phyloP scores from a whole-genome alignment of 2,329 filamentous ascomycete genomes.

The Aspergillus nomiae region DNA sequence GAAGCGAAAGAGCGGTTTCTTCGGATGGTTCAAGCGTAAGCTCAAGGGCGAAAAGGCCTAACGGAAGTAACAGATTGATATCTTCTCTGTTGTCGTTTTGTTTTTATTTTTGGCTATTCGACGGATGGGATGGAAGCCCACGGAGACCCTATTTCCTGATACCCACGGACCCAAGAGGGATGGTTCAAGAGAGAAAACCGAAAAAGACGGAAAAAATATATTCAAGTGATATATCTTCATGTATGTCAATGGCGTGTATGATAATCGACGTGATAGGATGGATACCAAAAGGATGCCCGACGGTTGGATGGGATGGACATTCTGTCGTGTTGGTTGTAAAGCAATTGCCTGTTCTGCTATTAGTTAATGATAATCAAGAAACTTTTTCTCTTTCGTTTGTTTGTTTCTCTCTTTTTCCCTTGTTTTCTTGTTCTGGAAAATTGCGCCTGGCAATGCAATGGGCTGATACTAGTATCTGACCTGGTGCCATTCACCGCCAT shows the following conservation, averaged over 20 bases:
- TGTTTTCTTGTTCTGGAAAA: background rate
- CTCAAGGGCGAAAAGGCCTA: constrained; percentile 1
- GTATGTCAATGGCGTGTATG: constrained; percentile 10
- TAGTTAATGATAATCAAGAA: constrained; percentile 4
- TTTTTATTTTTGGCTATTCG: constrained; percentile 3
- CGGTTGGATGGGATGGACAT: constrained; percentile 3
- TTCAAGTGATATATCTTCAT: constrained; percentile 6
- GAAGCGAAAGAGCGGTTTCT: constrained; percentile 30
- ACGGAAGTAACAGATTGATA: background rate
- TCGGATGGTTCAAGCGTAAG: constrained; percentile 28
- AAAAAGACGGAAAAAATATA: background rate
- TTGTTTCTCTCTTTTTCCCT: background rate
- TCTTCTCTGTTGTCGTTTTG: background rate
- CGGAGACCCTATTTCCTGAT: constrained; percentile 12
- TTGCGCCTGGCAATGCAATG: background rate
- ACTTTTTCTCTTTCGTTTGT: background rate
- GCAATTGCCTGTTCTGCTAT: constrained; percentile 1
- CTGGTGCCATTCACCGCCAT: constrained; percentile 4
- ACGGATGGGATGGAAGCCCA: constrained; percentile 3
- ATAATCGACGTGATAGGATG: constrained; percentile 8
- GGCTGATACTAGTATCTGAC: background rate
- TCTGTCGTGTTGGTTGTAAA: constrained; percentile 5
- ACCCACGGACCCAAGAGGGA: constrained; percentile 10
- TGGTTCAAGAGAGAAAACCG: constrained; percentile 1
- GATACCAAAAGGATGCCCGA: constrained; percentile 7